Evolutionary conservation across 176 grass and related monocot genomes (phyloP).

Genomic region (Leersia perrieri): DNA sequence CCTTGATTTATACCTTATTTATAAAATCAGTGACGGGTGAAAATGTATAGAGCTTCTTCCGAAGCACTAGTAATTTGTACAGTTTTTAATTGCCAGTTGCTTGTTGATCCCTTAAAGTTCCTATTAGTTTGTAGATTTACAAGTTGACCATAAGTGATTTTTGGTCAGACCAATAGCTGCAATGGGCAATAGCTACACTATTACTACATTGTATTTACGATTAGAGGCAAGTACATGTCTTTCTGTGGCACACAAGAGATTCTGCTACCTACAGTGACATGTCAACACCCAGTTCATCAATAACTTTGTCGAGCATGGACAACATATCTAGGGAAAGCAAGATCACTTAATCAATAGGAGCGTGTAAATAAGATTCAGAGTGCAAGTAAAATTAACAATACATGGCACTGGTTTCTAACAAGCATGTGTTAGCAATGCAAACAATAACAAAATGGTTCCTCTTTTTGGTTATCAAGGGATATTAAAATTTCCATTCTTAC

Average conservation of each 20-base stretch:
- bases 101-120: not conserved
- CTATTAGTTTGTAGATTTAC: not conserved
- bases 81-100: no score
- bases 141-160: not conserved
- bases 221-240: slow-evolving; percentile 1
- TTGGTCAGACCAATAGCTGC: not conserved
- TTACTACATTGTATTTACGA: not conserved
- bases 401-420: not conserved
- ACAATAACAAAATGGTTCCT: not conserved
- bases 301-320: slow-evolving; percentile 56
- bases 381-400: not conserved
- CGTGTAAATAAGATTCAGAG: not conserved
- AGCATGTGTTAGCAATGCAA: not conserved
- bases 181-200: not conserved
- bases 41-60: no score
- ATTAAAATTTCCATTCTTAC: not conserved
- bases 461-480: not conserved
- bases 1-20: not conserved
- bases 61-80: no score
- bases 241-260: not conserved
- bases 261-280: slow-evolving; percentile 43
- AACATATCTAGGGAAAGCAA: slow-evolving; percentile 54
- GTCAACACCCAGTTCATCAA: slow-evolving; percentile 63
- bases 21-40: no score
- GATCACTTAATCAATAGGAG: slow-evolving; percentile 1